Percentiles rank a stretch among this genome's conserved stretches.
These are phyloP conservation scores for Wickerhamomyces kurtzmanii DNA, from an alignment of 805 yeast genomes.

Conservation along the genomic window DNA sequence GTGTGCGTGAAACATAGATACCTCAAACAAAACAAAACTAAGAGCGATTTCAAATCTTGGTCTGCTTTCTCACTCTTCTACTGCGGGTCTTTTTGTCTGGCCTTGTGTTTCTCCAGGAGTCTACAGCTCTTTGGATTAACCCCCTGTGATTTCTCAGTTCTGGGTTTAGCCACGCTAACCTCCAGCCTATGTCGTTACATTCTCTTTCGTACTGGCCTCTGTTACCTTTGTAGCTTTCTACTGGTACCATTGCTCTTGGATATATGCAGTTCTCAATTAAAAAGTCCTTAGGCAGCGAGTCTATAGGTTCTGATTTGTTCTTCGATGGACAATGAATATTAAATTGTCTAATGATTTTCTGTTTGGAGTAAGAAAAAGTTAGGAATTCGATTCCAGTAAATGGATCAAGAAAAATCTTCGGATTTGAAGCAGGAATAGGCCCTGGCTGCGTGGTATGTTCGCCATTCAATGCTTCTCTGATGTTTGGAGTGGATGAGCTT, in stretches of 20 bases:
- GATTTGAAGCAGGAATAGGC: slow-evolving; percentile 22
- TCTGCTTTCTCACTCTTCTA: slow-evolving; percentile 28
- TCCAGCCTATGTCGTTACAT: slow-evolving; percentile 41
- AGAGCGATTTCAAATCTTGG: too few species aligned
- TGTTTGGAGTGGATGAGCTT: slow-evolving; percentile 1
- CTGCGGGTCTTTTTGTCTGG: slow-evolving; percentile 27
- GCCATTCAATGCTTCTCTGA: slow-evolving; percentile 3
- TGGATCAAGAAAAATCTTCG: slow-evolving; percentile 12
- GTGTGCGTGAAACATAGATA: too few species aligned
- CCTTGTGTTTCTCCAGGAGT: slow-evolving; percentile 39
- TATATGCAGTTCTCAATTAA: slow-evolving; percentile 32
- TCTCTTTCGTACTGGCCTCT: slow-evolving; percentile 34
- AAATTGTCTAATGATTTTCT: slow-evolving; percentile 18
- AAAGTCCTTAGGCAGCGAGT: slow-evolving; percentile 21
- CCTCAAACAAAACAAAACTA: too few species aligned
- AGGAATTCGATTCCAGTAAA: slow-evolving; percentile 19
- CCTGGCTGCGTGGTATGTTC: slow-evolving; percentile 20
- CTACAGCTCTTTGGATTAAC: slow-evolving; percentile 40
- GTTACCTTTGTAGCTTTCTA: slow-evolving; percentile 31
- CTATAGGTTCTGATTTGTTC: too few species aligned
- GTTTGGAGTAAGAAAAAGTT: slow-evolving; percentile 20
- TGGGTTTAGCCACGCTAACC: slow-evolving; percentile 31
- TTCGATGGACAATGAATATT: slow-evolving; percentile 13
- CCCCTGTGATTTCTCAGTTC: slow-evolving; percentile 33
- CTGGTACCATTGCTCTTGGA: slow-evolving; percentile 35